Conservation (phyloP, 2,329 filamentous ascomycete genomes). For the Hypomyces perniciosus region DNA sequence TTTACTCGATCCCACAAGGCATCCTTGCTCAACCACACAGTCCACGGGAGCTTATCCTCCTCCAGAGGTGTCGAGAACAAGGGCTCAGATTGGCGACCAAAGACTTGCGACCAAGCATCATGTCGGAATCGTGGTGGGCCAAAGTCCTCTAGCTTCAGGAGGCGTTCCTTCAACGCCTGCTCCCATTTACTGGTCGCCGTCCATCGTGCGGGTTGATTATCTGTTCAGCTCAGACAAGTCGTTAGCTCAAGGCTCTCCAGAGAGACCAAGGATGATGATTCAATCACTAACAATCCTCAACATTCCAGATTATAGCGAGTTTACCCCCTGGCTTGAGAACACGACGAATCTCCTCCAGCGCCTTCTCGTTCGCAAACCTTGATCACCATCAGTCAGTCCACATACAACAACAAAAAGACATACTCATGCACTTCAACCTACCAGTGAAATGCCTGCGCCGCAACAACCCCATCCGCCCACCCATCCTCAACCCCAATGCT, state of each 20-base stretch:
- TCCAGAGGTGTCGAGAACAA: constrained; percentile 58
- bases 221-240: constrained; percentile 30
- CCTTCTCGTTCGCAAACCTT: constrained; percentile 61
- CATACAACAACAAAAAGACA: neutral
- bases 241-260: neutral
- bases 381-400: constrained; percentile 1
- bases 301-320: constrained; percentile 67
- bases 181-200: constrained; percentile 55
- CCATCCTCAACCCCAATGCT: constrained; percentile 49
- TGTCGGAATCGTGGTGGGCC: constrained; percentile 60
- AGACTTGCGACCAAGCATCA: constrained; percentile 56
- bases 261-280: neutral
- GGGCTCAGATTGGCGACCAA: constrained; percentile 52
- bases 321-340: constrained; percentile 54
- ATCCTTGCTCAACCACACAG: constrained; percentile 51
- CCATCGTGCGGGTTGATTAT: constrained; percentile 58
- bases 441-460: constrained; percentile 61
- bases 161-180: constrained; percentile 52
- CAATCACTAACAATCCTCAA: constrained; percentile 57
- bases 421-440: constrained; percentile 19
- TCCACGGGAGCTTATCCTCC: constrained; percentile 50
- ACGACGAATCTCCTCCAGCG: constrained; percentile 61
- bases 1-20: constrained; percentile 57
- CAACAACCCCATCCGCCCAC: constrained; percentile 59
- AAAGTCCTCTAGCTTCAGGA: constrained; percentile 47